Evolutionary conservation across 2,329 filamentous ascomycete genomes (phyloP).

Genomic region (Claviceps sp.): DNA sequence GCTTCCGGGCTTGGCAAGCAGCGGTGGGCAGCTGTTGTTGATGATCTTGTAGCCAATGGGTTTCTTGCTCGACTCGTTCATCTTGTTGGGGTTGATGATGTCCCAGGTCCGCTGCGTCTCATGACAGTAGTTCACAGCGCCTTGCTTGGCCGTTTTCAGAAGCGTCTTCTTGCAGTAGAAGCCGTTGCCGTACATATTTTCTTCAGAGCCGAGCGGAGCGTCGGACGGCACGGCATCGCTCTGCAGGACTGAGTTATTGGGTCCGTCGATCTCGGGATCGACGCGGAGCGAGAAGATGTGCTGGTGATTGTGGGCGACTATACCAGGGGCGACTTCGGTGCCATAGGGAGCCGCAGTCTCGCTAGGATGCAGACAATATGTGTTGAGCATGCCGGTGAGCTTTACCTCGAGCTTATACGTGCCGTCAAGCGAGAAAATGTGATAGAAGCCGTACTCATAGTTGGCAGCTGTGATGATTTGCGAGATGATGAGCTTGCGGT

Average conservation of each 20-base stretch:
- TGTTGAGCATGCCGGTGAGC: conserved; percentile 35
- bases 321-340: conserved; percentile 49
- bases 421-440: conserved; percentile 37
- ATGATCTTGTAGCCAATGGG: conserved; percentile 34
- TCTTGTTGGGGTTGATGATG: conserved; percentile 28
- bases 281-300: conserved; percentile 56
- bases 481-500: conserved; percentile 47
- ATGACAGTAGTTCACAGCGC: conserved; percentile 13
- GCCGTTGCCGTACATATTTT: conserved; percentile 64
- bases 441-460: conserved; percentile 42
- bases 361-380: conserved; percentile 26
- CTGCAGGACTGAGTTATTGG: conserved; percentile 52
- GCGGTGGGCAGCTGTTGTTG: conserved; percentile 30
- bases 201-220: conserved; percentile 49
- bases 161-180: conserved; percentile 35
- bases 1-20: conserved; percentile 28
- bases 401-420: conserved; percentile 50
- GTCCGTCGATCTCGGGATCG: conserved; percentile 51
- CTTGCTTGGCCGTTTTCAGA: conserved; percentile 12
- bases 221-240: conserved; percentile 51
- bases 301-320: conserved; percentile 55
- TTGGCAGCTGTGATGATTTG: conserved; percentile 54
- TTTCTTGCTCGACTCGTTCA: conserved; percentile 27
- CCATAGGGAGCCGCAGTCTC: conserved; percentile 33
- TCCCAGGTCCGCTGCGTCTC: conserved; percentile 16